Evolutionary conservation across 768 basidiomycete genomes (phyloP).

Genomic region (Leccinum ochraceum): DNA sequence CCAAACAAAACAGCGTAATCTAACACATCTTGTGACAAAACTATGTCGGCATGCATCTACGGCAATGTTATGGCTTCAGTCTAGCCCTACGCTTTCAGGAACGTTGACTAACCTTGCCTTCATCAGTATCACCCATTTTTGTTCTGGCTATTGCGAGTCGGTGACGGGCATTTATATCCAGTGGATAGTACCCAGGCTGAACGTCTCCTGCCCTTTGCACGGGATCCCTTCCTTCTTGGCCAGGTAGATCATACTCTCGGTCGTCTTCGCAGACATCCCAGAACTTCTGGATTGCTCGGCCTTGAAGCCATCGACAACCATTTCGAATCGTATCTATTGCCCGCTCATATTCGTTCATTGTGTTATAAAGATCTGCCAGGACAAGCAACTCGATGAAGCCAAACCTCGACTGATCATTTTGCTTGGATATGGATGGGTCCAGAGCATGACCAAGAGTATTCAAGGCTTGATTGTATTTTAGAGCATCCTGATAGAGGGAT

Average conservation of each 20-base stretch:
- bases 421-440: conserved; percentile 18
- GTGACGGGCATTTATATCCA: conserved; percentile 66
- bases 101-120: conserved; percentile 66
- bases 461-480: conserved; percentile 60
- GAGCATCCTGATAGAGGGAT: conserved; percentile 67
- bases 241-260: conserved; percentile 69
- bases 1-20: conserved; percentile 79
- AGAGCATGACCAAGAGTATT: conserved; percentile 44
- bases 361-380: conserved; percentile 82
- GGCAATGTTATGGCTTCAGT: not conserved
- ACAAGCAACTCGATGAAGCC: conserved; percentile 67
- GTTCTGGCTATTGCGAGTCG: conserved; percentile 82
- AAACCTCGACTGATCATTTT: conserved; percentile 16
- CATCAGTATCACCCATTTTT: conserved; percentile 73
- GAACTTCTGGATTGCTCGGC: conserved; percentile 64
- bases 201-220: conserved; percentile 46
- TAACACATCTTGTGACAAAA: conserved; percentile 68
- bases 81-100: not conserved
- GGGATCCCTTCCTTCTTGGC: conserved; percentile 51
- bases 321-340: conserved; percentile 68
- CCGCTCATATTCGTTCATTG: conserved; percentile 62
- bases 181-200: conserved; percentile 47
- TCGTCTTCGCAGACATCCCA: conserved; percentile 89
- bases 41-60: conserved; percentile 75
- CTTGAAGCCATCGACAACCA: conserved; percentile 92